Base-by-base conservation (phyloP, 1,284 basidiomycete genomes). In the Chondrostereum purpureum region DNA sequence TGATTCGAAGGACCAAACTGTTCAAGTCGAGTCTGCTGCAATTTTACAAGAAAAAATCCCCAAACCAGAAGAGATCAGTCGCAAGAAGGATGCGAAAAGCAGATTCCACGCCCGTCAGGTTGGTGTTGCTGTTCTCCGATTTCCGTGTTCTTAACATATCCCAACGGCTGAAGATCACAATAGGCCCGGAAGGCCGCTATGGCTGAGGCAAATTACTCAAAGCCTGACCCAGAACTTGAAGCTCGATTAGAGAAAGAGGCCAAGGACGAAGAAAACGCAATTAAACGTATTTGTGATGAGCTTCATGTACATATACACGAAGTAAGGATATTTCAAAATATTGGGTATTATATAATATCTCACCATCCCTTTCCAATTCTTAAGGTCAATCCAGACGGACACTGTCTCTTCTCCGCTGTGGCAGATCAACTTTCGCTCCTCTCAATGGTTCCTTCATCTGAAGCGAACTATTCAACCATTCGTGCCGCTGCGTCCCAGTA, bases 331-430 rank as follows among this genome's bases (percentile, higher is more conserved):
- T n/a, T n/a, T n/a, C n/a, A n/a, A 70, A 58, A 22, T 39, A 34
- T 44, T 20, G 17, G 16, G 16, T 22, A 6, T 16, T 20, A 24
- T 43, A 34, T 23, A 17, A 14, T 19, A 5, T 6, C 36, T 21
- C 36, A 23, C 27, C 40, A 34, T 5, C 19, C n/a, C n/a, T n/a
- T n/a, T n/a, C n/a, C n/a, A n/a, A n/a, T n/a, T n/a, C n/a, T n/a
- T n/a, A 50, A 94, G 89, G 89, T 97, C 56, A 84, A 83, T 51
- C 91, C 94, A 6, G 94, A 98, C 58, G 94, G 94, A 0, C 94
- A 98, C 58, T 98, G 93, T 68, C 80, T 97, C 33, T 98, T 88
- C 67, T 87, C 92, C 36, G 91, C 94, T 3, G 73, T 98, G 10
- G 93, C 91, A 14, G 92, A 98, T 61, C 94, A 94, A 59, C 79